Conservation (phyloP, 176 grass and related monocot genomes). For the Bolboschoenus planiculmis region DNA sequence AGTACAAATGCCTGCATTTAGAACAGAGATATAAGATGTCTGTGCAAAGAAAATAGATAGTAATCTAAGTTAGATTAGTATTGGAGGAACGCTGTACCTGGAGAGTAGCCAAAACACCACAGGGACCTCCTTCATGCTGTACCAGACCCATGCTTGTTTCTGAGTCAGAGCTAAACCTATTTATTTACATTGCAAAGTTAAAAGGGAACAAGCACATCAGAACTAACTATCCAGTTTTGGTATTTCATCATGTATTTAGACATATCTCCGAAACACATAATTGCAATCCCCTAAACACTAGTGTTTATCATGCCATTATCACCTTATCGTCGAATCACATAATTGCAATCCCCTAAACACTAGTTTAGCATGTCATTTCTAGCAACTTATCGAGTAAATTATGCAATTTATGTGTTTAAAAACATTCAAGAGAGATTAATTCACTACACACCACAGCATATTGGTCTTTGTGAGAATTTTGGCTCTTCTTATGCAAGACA, state of each 20-base stretch:
- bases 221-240: background rate
- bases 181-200: background rate
- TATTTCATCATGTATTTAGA: background rate
- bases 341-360: background rate
- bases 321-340: background rate
- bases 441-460: background rate
- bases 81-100: conserved; percentile 43
- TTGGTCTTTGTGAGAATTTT: background rate
- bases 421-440: background rate
- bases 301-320: too few relatives aligned
- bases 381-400: background rate
- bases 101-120: conserved; percentile 88
- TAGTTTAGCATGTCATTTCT: background rate
- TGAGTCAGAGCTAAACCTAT: conserved; percentile 85
- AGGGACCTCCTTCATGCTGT: conserved; percentile 97
- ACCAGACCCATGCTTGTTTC: conserved; percentile 98
- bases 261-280: background rate
- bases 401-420: background rate
- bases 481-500: background rate
- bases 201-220: background rate
- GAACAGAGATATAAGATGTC: conserved; percentile 15
- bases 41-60: conserved; percentile 2
- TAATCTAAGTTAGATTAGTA: conserved; percentile 6
- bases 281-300: background rate
- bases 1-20: conserved; percentile 90